Evolutionary conservation across 2,329 filamentous ascomycete genomes (phyloP).

Genomic region (Orbilia quercus): DNA sequence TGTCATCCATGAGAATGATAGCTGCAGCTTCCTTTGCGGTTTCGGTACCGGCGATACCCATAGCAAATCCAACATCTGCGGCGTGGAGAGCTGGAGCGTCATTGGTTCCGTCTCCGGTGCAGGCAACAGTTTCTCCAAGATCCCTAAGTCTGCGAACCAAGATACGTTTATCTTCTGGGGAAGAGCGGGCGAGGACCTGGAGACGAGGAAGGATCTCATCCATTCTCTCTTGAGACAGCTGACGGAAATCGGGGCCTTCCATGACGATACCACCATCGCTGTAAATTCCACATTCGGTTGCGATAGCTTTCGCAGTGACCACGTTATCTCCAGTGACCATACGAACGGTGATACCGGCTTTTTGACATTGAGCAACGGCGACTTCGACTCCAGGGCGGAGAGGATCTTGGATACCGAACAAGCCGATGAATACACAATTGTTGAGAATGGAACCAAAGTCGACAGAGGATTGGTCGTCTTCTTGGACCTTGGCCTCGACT

Average conservation of each 20-base stretch:
- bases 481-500: conserved; percentile 68
- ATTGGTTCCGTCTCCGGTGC: conserved; percentile 75
- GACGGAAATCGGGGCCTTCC: conserved; percentile 65
- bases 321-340: conserved; percentile 67
- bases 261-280: conserved; percentile 64
- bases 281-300: conserved; percentile 64
- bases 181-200: conserved; percentile 75
- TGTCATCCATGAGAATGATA: conserved; percentile 73
- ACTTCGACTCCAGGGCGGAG: conserved; percentile 65
- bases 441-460: conserved; percentile 67
- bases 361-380: conserved; percentile 65
- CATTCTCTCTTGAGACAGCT: conserved; percentile 65
- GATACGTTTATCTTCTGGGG: conserved; percentile 75
- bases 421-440: conserved; percentile 67
- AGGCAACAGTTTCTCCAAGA: conserved; percentile 74
- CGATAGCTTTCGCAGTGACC: conserved; percentile 66
- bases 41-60: conserved; percentile 75
- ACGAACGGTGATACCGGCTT: conserved; percentile 65
- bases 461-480: conserved; percentile 65
- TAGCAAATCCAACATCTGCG: conserved; percentile 75
- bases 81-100: conserved; percentile 74
- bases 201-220: conserved; percentile 71
- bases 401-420: conserved; percentile 66
- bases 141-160: conserved; percentile 74
- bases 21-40: conserved; percentile 73